Percentiles rank a stretch among this genome's conserved stretches.
These are phyloP conservation scores for Nitzschia putrida DNA, from an alignment of 108 stramenopile genomes.

Conservation along the genomic window DNA sequence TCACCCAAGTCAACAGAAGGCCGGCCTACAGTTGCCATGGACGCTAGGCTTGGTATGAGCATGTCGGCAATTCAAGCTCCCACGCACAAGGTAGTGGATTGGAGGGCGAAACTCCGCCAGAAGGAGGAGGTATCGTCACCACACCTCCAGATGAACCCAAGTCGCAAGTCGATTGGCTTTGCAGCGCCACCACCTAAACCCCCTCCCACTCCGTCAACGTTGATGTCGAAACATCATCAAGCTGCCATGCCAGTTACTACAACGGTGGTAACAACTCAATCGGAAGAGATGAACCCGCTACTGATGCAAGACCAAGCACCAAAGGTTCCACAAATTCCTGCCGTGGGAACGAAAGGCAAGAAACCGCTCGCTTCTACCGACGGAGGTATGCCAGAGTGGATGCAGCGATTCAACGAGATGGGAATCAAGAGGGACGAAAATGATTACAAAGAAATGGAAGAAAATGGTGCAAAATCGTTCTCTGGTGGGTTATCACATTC, in stretches of 20 bases:
- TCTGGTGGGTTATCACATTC: neutral
- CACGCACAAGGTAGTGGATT: neutral
- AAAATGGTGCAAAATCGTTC: neutral
- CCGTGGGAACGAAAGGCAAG: no score
- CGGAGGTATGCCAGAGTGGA: conserved; percentile 10
- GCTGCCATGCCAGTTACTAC: no score
- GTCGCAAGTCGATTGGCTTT: no score
- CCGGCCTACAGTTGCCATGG: neutral
- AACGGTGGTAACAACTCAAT: no score
- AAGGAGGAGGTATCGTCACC: neutral
- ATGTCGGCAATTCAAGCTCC: neutral
- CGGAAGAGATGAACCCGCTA: no score
- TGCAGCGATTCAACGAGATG: conserved; percentile 7
- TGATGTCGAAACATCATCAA: no score
- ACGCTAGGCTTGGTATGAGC: neutral
- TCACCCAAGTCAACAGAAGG: neutral
- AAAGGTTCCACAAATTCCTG: no score
- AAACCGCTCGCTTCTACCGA: neutral
- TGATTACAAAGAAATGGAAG: neutral
- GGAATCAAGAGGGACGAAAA: conserved; percentile 1
- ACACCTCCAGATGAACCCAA: no score
- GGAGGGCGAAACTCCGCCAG: neutral
- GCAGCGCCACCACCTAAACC: no score
- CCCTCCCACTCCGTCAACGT: no score
- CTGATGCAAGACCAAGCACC: no score